Evolutionary conservation across 2,329 filamentous ascomycete species (phyloP), one percentile per base, ranked within the genome.

Genomic region (Aspergillus phoenicis): DNA sequence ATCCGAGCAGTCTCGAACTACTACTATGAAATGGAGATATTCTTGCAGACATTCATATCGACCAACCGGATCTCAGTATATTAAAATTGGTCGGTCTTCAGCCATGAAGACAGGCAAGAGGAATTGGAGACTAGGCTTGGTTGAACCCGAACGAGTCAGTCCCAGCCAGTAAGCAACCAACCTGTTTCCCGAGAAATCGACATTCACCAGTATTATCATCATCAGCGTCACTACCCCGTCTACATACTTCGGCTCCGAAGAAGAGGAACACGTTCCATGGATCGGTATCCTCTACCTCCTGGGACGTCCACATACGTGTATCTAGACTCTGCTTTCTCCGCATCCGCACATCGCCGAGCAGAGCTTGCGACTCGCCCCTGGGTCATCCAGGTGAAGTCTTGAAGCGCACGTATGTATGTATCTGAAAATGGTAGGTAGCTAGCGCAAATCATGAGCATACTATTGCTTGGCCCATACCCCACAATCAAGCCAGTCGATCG

Each of bases 401-500:
- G 26, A 17, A 30, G 47, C 17, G 39, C 26, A 6, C 47, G 47
- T 51, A 51, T 51, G 47, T 51, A 51, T 15, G 47, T 33, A 30
- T 33, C 47, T 51, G 13, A 13, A 51, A 51, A 17, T 10, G 26
- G 47, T 43, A 43, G 28, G 22, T 22, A 33, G 24, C 45, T 45
- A 47, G 43, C 13, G 43, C 53, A 26, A 15, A 56, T 56, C 53
- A 36, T 30, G 26, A 30, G 5, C 17, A 55, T n/a, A 47, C 11
- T 20, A 47, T 33, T 45, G 41, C 43, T 55, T 45, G 43, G 11
- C 30, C 17, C 17, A 22, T 43, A 52, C 48, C 48, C 38, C 48
- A 53, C 48, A 52, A 45, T n/a, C 30, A 38, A 47, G 48, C 20
- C 49, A 53, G 57, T 58, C 13, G 56, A 52, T 58, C 56, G 28